Base-by-base conservation (phyloP, 257 asterid genomes). In the Plantago major region DNA sequence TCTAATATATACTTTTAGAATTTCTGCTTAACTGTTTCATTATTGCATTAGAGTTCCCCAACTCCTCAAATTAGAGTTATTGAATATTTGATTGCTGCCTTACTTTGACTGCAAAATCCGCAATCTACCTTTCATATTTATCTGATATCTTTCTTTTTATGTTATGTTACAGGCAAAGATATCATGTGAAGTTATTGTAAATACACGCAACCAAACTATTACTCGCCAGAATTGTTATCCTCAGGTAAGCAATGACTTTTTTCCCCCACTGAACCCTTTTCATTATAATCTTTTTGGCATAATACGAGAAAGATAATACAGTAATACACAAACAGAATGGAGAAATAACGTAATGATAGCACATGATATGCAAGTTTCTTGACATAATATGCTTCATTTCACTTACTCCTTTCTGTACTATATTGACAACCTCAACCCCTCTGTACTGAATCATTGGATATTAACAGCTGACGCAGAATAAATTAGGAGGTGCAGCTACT, bases 171-270 rank as follows among this genome's bases (percentile, higher is more conserved):
- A 82, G 85, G 61, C 83, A 48, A 67, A 65, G 40, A 46, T 76
- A 44, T 62, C 73, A 48, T 82, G 88, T 48, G 72, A 70, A 59
- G 72, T 76, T 60, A 49, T 48, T 69, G 81, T 79, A 58, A 67
- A 82, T 62, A 71, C 85, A 3, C 37, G 52, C 65, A 65, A 62
- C 69, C 73, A 76, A 62, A 74, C 69, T 13, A 48, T 82, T 33
- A 11, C 66, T 46, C 77, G 55, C 47, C 83, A 79, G 62, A 82
- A 75, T 67, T 82, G 88, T 81, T 76, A 79, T 60, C 76, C 88
- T 46, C 81, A 76, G 88, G 88, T 79, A 65, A 71, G 71, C 70
- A 26, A 37, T 16, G 3, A 58, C 44, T 57, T 19, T 46, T 28
- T 37, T 38, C 56, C 44, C 33, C 12, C 18, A 45, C 63, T 44